phyloP scores from a whole-genome alignment of 1,139 yeast species.

The Geotrichum histeridarum region DNA sequence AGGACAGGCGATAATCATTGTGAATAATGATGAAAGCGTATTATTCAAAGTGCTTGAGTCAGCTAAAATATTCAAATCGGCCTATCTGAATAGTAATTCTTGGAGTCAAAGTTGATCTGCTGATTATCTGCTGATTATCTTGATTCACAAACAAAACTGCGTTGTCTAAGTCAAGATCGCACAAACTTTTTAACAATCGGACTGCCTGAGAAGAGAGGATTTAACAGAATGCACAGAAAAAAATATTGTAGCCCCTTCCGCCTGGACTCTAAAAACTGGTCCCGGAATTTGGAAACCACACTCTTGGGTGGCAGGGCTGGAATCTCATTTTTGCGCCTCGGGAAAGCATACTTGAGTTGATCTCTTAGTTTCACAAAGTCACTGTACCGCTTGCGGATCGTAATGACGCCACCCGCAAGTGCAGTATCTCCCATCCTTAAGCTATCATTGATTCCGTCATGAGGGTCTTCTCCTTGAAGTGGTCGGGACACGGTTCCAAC shows the following conservation, averaged over 20 bases:
- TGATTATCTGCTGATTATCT: no score
- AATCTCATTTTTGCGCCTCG: slow-evolving; percentile 42
- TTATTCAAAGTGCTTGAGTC: no score
- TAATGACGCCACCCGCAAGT: slow-evolving; percentile 43
- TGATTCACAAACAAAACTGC: no score
- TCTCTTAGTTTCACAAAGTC: slow-evolving; percentile 54
- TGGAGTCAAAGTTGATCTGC: no score
- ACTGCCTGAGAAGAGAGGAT: slow-evolving; percentile 53
- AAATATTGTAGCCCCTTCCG: slow-evolving; percentile 72
- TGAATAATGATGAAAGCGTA: no score
- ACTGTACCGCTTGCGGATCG: slow-evolving; percentile 56
- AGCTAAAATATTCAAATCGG: no score
- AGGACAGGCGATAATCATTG: no score
- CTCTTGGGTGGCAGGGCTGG: slow-evolving; percentile 69
- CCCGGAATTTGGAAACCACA: slow-evolving; percentile 47
- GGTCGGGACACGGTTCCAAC: slow-evolving; percentile 3
- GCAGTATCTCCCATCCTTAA: slow-evolving; percentile 4
- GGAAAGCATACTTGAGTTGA: slow-evolving; percentile 41
- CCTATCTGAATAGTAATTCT: no score
- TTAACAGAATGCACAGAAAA: slow-evolving; percentile 58
- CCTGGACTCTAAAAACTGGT: slow-evolving; percentile 56
- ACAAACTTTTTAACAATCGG: slow-evolving; percentile 51
- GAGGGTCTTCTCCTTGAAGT: neutral
- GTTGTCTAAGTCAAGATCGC: slow-evolving; percentile 2
- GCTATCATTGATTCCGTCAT: neutral